These are phyloP conservation scores for Suillus occidentalis DNA, from an alignment of 768 basidiomycete genomes.

Conservation along the genomic window DNA sequence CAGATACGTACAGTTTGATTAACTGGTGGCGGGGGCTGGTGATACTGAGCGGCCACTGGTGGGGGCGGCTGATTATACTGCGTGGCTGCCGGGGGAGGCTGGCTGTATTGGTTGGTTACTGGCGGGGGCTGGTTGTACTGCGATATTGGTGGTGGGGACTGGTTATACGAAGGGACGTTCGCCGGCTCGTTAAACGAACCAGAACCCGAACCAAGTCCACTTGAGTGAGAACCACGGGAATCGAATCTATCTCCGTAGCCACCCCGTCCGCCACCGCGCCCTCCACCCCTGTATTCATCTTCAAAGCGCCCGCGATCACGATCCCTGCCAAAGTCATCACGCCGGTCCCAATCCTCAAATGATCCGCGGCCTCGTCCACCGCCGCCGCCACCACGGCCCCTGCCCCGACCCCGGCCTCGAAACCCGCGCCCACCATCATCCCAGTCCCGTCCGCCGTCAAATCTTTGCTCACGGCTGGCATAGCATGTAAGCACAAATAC, in stretches of 20 bases:
- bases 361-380: conserved; percentile 29
- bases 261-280: conserved; percentile 36
- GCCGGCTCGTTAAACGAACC: conserved; percentile 28
- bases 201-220: conserved; percentile 14
- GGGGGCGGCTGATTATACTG: conserved; percentile 31
- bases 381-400: conserved; percentile 42
- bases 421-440: conserved; percentile 40
- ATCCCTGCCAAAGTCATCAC: conserved; percentile 41
- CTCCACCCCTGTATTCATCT: conserved; percentile 36
- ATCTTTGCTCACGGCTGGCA: conserved; percentile 31
- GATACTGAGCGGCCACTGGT: conserved; percentile 18
- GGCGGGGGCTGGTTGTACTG: conserved; percentile 15
- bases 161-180: conserved; percentile 25
- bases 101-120: conserved; percentile 24
- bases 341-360: conserved; percentile 41
- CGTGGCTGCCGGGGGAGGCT: conserved; percentile 19
- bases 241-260: conserved; percentile 47
- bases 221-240: conserved; percentile 36
- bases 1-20: conserved; percentile 32
- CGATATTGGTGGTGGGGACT: conserved; percentile 17
- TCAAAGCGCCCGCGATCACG: conserved; percentile 36
- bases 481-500: conserved; percentile 9
- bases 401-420: conserved; percentile 42
- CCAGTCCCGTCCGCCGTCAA: conserved; percentile 47
- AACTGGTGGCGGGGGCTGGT: conserved; percentile 23